A percentile compares a stretch with the other conserved stretches of the same genome.
phyloP scores from a whole-genome alignment of 768 basidiomycete genomes.

The Strobilomyces echinocephalus region DNA sequence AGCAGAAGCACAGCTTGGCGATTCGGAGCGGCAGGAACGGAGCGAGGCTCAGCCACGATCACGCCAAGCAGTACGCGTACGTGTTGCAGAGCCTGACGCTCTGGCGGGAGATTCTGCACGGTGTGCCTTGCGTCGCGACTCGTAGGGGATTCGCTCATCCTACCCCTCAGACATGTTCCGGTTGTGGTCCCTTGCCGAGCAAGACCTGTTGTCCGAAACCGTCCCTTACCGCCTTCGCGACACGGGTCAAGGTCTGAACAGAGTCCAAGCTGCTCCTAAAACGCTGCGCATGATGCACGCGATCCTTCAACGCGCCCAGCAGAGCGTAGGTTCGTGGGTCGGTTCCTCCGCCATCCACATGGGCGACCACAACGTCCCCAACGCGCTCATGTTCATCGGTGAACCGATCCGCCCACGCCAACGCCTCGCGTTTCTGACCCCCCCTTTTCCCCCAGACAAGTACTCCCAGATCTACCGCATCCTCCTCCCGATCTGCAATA shows the following conservation, averaged over 20 bases:
- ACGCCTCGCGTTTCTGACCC: not conserved
- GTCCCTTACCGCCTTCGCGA: constrained; percentile 77
- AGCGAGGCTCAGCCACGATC: constrained; percentile 78
- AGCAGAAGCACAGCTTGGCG: constrained; percentile 62
- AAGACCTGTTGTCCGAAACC: constrained; percentile 74
- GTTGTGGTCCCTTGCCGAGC: constrained; percentile 76
- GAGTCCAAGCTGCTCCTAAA: constrained; percentile 82
- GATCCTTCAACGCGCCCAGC: constrained; percentile 79
- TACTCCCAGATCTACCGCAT: constrained; percentile 92
- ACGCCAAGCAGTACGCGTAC: constrained; percentile 79
- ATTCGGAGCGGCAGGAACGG: constrained; percentile 80
- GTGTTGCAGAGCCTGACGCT: constrained; percentile 82
- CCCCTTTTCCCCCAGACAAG: constrained; percentile 53
- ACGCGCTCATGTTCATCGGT: constrained; percentile 80
- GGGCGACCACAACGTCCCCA: constrained; percentile 67
- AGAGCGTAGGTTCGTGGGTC: constrained; percentile 77
- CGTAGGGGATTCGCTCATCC: constrained; percentile 4
- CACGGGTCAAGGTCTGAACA: constrained; percentile 87
- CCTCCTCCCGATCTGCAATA: constrained; percentile 80
- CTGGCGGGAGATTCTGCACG: constrained; percentile 83
- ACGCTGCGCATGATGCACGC: constrained; percentile 89
- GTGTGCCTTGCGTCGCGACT: constrained; percentile 34
- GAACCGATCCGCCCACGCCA: not conserved
- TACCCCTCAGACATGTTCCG: constrained; percentile 73
- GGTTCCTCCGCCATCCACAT: constrained; percentile 86